A percentile compares a stretch with the other conserved stretches of the same genome.
phyloP scores from a whole-genome alignment of 2,329 filamentous ascomycete species.

The Fusarium musae region DNA sequence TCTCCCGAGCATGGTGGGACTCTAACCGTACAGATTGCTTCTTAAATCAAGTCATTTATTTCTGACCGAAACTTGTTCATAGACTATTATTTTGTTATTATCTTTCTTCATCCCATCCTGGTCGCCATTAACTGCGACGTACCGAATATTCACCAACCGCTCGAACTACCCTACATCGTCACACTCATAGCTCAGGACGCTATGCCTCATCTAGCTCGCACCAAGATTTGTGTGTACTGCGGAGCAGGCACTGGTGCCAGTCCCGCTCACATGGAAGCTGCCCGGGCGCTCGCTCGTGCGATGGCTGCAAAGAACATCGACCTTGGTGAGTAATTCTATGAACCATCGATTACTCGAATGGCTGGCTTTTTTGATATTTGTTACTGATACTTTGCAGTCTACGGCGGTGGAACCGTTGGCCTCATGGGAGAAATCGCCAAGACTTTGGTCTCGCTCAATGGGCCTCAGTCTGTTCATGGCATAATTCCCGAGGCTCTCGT shows the following conservation, averaged over 20 bases:
- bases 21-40: not conserved
- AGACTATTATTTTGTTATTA: not conserved
- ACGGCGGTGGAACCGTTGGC: conserved; percentile 92
- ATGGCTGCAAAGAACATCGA: conserved; percentile 82
- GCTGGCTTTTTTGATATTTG: too few species aligned
- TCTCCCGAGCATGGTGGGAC: too few species aligned
- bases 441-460: conserved; percentile 83
- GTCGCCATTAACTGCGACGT: not conserved
- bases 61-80: not conserved
- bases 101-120: too few species aligned
- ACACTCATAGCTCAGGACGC: conserved; percentile 27
- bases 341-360: too few species aligned
- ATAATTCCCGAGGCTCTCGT: conserved; percentile 91
- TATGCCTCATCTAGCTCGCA: conserved; percentile 47
- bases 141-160: fast-evolving
- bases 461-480: conserved; percentile 86
- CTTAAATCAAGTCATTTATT: not conserved
- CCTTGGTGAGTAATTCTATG: conserved; percentile 56
- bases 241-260: conserved; percentile 80
- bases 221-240: conserved; percentile 94
- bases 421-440: conserved; percentile 95
- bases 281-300: conserved; percentile 75
- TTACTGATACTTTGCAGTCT: conserved; percentile 65
- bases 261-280: conserved; percentile 80
- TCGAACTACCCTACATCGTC: not conserved